These are phyloP conservation scores for Lepiota brunneoincarnata DNA, from an alignment of 768 basidiomycete genomes.

Conservation along the genomic window DNA sequence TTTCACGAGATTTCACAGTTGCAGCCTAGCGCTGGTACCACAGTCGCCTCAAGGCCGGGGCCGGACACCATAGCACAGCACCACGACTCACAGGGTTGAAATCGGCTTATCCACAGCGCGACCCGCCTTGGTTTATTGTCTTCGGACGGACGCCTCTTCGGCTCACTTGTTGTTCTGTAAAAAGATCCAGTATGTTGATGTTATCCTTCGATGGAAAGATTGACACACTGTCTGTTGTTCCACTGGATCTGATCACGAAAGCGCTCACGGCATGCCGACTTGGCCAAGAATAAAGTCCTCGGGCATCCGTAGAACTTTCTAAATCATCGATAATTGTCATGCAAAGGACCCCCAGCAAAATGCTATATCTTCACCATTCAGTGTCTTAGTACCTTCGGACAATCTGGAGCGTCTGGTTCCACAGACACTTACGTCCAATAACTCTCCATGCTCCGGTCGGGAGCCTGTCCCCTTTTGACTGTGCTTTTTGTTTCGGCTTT, in stretches of 20 bases:
- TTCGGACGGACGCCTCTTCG: neutral
- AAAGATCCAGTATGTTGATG: neutral
- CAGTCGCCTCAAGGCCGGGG: neutral
- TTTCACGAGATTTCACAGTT: neutral
- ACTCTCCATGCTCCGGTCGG: slow-evolving; percentile 10
- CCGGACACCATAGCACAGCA: neutral
- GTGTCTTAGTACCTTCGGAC: too few relatives aligned
- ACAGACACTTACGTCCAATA: neutral
- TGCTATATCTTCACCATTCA: too few relatives aligned
- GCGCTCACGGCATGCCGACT: neutral
- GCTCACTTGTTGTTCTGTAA: neutral
- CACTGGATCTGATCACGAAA: too few relatives aligned
- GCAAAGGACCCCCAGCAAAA: too few relatives aligned
- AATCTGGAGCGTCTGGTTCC: neutral
- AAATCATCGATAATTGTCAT: neutral
- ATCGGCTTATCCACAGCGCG: neutral
- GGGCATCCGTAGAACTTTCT: neutral
- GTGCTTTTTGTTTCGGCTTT: slow-evolving; percentile 6
- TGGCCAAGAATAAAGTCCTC: slow-evolving; percentile 2
- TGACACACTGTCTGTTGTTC: too few relatives aligned
- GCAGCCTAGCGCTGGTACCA: neutral
- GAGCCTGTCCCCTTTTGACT: slow-evolving; percentile 7
- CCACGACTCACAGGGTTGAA: neutral
- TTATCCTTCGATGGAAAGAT: too few relatives aligned
- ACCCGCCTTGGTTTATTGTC: neutral